Evolutionary conservation across 768 basidiomycete species (phyloP).

Genomic region (Mycena leptocephala): DNA sequence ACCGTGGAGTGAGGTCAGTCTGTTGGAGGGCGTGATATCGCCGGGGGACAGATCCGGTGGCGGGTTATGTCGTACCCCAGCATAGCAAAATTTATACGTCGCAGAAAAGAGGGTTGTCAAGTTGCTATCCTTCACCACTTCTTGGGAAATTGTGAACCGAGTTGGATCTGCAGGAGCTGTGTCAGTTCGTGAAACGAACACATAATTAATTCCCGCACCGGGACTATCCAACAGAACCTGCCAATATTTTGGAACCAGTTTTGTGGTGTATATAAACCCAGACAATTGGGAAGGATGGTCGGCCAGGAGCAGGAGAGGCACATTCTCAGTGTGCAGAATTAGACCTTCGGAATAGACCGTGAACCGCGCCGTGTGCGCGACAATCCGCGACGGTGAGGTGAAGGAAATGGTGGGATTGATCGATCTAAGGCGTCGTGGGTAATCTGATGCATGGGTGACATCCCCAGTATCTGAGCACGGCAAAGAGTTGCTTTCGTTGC

Average conservation of each 20-base stretch:
- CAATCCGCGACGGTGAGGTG: conserved; percentile 62
- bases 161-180: conserved; percentile 70
- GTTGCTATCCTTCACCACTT: conserved; percentile 61
- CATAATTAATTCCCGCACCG: conserved; percentile 52
- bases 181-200: conserved; percentile 31
- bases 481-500: conserved; percentile 15
- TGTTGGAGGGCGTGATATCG: not conserved
- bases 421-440: conserved; percentile 67
- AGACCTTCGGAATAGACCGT: conserved; percentile 65
- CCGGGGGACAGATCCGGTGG: not conserved
- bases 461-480: conserved; percentile 38
- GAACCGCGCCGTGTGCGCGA: conserved; percentile 72
- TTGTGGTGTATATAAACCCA: conserved; percentile 71
- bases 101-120: conserved; percentile 69
- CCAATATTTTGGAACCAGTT: conserved; percentile 79
- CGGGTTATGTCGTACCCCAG: not conserved
- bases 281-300: conserved; percentile 44
- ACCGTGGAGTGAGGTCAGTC: not conserved
- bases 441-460: conserved; percentile 55
- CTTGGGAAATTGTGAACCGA: conserved; percentile 77
- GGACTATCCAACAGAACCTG: conserved; percentile 66
- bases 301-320: conserved; percentile 47
- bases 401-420: conserved; percentile 83
- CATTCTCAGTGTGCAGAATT: conserved; percentile 69
- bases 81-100: conserved; percentile 70